Percentiles rank a stretch among this genome's conserved stretches.
Evolutionary conservation across 805 yeast genomes (phyloP).

Genomic region (Teunomyces kruisii): DNA sequence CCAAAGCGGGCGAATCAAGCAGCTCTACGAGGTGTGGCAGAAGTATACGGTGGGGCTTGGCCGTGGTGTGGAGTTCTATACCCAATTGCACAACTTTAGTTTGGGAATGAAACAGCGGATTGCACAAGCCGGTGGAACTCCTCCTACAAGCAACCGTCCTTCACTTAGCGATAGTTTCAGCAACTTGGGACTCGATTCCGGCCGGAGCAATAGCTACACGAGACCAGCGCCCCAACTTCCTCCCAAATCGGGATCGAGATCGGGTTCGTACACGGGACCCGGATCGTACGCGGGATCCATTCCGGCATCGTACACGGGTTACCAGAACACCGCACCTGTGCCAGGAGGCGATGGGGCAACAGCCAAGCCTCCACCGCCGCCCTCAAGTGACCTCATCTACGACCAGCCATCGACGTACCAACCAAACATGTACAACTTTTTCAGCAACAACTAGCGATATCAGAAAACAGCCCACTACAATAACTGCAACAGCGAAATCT

Average conservation of each 20-base stretch:
- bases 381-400: slow-evolving; percentile 19
- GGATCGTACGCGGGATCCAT: not conserved
- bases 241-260: not conserved
- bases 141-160: not conserved
- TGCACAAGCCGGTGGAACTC: not conserved
- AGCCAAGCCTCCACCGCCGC: not conserved
- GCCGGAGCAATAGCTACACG: not conserved
- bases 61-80: slow-evolving; percentile 66
- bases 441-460: slow-evolving; percentile 21
- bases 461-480: too few relatives aligned
- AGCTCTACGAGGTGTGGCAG: slow-evolving; percentile 56
- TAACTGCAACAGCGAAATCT: too few relatives aligned
- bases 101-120: slow-evolving; percentile 5
- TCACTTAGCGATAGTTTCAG: not conserved
- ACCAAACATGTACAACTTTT: slow-evolving; percentile 46
- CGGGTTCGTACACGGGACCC: not conserved
- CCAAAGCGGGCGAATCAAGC: slow-evolving; percentile 36
- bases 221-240: slow-evolving; percentile 3
- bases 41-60: slow-evolving; percentile 56
- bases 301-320: not conserved
- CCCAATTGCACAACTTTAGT: slow-evolving; percentile 39
- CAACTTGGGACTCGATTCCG: not conserved
- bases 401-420: slow-evolving; percentile 45
- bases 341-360: not conserved
- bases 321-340: not conserved